Evolutionary conservation across 192 early-diverging fungal species (phyloP).

Genomic region (Mortierella hygrophila): DNA sequence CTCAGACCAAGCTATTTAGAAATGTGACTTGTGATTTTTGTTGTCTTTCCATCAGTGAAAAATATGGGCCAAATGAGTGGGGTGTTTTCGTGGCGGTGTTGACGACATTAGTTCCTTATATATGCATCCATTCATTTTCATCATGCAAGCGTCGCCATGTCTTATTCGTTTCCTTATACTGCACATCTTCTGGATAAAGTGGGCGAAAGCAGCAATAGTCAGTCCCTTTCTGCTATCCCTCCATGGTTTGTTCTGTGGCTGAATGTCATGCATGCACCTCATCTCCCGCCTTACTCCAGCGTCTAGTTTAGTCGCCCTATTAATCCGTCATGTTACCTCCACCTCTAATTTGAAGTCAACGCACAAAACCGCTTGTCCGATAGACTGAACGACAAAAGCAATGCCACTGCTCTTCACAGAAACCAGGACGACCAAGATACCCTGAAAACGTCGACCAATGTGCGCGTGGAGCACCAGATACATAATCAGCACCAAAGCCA

Average conservation of each 20-base stretch:
- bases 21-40: no score
- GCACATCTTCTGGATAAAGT: no score
- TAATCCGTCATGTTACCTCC: not conserved
- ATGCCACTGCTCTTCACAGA: not conserved
- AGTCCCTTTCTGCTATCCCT: not conserved
- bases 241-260: not conserved
- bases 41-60: no score
- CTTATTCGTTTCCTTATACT: no score
- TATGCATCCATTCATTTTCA: not conserved
- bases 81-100: no score
- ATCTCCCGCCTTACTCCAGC: no score
- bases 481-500: not conserved
- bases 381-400: not conserved
- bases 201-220: no score
- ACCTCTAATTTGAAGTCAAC: not conserved
- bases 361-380: not conserved
- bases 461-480: not conserved
- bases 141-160: not conserved
- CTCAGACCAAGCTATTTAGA: no score
- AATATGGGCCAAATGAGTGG: no score
- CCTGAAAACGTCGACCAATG: not conserved
- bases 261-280: not conserved
- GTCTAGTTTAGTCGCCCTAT: not conserved
- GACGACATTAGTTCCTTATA: no score
- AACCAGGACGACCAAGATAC: not conserved